phyloP scores from a whole-genome alignment of 2,329 filamentous ascomycete genomes.

The Trichoderma cornu-damae region DNA sequence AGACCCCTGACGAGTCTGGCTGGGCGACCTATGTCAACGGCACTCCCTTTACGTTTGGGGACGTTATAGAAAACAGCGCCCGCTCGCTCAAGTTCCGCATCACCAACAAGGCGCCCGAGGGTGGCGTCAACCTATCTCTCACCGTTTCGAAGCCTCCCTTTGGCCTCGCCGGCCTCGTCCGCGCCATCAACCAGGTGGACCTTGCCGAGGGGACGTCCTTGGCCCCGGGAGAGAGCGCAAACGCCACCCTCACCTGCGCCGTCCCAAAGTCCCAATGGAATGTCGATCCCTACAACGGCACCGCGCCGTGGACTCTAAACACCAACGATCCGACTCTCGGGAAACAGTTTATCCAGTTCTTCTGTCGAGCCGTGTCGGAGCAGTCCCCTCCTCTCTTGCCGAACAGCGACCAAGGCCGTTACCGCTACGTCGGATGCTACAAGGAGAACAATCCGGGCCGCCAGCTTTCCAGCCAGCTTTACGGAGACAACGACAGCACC shows the following conservation, averaged over 20 bases:
- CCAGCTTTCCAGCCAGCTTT: slow-evolving; percentile 43
- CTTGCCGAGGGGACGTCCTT: slow-evolving; percentile 53
- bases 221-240: slow-evolving; percentile 44
- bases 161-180: slow-evolving; percentile 49
- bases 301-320: slow-evolving; percentile 52
- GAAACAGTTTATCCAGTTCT: slow-evolving; percentile 50
- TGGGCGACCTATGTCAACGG: slow-evolving; percentile 46
- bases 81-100: slow-evolving; percentile 47
- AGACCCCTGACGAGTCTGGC: slow-evolving; percentile 44
- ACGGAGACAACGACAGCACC: slow-evolving; percentile 39
- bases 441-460: slow-evolving; percentile 52
- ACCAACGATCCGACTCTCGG: slow-evolving; percentile 48
- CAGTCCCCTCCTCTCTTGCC: slow-evolving; percentile 46
- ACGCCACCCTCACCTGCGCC: slow-evolving; percentile 50
- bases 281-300: slow-evolving; percentile 43
- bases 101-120: slow-evolving; percentile 45
- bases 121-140: slow-evolving; percentile 45
- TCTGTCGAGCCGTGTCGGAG: slow-evolving; percentile 47
- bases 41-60: slow-evolving; percentile 49
- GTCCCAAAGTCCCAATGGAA: slow-evolving; percentile 56
- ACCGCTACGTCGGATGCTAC: slow-evolving; percentile 51
- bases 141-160: slow-evolving; percentile 59
- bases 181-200: slow-evolving; percentile 51
- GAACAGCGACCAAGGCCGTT: slow-evolving; percentile 41
- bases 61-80: slow-evolving; percentile 48